Evolutionary conservation across 2,329 filamentous ascomycete genomes (phyloP).

Genomic region (Neopestalotiopsis sp.): DNA sequence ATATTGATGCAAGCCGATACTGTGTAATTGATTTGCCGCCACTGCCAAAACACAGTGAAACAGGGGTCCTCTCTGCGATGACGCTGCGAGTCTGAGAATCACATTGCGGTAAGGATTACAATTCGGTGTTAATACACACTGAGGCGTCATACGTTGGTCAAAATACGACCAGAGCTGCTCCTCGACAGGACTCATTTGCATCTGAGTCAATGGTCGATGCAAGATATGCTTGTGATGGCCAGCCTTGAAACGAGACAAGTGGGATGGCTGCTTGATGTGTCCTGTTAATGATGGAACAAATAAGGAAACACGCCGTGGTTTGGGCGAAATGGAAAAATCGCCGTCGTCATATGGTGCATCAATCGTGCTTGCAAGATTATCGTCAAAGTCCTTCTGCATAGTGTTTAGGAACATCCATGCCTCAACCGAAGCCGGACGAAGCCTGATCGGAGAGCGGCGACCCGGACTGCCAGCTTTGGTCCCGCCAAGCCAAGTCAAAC

Average conservation of each 20-base stretch:
- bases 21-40: background rate
- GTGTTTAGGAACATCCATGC: background rate
- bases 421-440: background rate
- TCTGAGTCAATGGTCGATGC: background rate
- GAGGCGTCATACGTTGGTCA: background rate
- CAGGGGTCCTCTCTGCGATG: background rate
- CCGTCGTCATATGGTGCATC: background rate
- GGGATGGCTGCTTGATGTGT: background rate
- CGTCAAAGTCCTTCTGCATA: background rate
- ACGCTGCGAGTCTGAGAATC: background rate
- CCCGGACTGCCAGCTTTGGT: background rate
- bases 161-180: background rate
- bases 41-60: background rate
- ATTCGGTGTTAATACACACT: background rate
- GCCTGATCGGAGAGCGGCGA: background rate
- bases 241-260: background rate
- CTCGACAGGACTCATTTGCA: background rate
- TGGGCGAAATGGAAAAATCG: background rate
- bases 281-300: background rate
- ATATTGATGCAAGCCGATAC: background rate
- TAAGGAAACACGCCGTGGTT: background rate
- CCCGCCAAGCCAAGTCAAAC: background rate
- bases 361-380: no score
- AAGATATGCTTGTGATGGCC: no score
- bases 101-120: background rate